A percentile compares a stretch with the other conserved stretches of the same genome.
These are phyloP conservation scores for Lasiodiplodia theobromae DNA, from an alignment of 2,329 filamentous ascomycete species.

Conservation along the genomic window DNA sequence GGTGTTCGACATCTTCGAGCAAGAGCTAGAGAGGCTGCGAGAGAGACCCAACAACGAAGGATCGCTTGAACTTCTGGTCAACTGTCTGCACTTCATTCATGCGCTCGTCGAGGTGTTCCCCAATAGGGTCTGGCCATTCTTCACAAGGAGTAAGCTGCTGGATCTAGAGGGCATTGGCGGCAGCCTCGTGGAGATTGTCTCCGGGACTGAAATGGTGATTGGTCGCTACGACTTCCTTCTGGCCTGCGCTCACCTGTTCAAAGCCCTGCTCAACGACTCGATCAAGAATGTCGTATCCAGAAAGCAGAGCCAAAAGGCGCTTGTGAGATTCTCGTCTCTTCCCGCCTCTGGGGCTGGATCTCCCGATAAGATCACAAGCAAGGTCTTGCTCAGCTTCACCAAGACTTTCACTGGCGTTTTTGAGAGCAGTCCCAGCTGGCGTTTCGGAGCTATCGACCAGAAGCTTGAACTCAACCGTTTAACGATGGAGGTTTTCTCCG, in stretches of 20 bases:
- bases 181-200: slow-evolving; percentile 78
- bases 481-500: slow-evolving; percentile 74
- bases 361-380: slow-evolving; percentile 77
- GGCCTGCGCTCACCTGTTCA: slow-evolving; percentile 76
- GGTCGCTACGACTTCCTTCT: slow-evolving; percentile 80
- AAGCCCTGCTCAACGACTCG: slow-evolving; percentile 76
- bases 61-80: slow-evolving; percentile 70
- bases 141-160: slow-evolving; percentile 81
- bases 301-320: slow-evolving; percentile 62
- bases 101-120: slow-evolving; percentile 76
- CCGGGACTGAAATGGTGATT: slow-evolving; percentile 79
- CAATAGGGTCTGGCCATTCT: slow-evolving; percentile 86
- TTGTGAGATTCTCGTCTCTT: slow-evolving; percentile 56
- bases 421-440: slow-evolving; percentile 86
- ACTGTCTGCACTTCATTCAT: slow-evolving; percentile 82
- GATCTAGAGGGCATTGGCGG: slow-evolving; percentile 78
- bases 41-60: slow-evolving; percentile 66
- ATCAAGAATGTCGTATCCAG: slow-evolving; percentile 73
- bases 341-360: slow-evolving; percentile 70
- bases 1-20: slow-evolving; percentile 84
- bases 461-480: slow-evolving; percentile 72
- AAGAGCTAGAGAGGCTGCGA: slow-evolving; percentile 60
- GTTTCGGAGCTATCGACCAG: slow-evolving; percentile 73
- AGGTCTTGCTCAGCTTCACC: slow-evolving; percentile 74
- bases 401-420: slow-evolving; percentile 82